phyloP scores from a whole-genome alignment of 345 rosid species.

The Linum lewisii region DNA sequence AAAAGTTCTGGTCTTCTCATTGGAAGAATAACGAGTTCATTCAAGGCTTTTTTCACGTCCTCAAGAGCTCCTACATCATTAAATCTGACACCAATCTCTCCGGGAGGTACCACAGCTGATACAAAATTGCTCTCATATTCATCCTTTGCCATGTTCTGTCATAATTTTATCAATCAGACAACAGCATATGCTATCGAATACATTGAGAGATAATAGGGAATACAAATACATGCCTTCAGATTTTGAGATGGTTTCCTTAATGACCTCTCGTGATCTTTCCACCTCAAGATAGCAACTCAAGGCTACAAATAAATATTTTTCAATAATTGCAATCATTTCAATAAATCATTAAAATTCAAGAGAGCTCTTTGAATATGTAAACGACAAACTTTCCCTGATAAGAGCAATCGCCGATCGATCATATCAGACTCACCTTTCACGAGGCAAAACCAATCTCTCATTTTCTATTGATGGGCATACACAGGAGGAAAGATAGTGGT shows the following conservation, averaged over 20 bases:
- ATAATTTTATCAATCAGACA: conserved; percentile 17
- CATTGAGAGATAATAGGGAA: neutral
- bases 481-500: conserved; percentile 72
- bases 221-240: conserved; percentile 53
- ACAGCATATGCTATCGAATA: conserved; percentile 11
- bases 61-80: conserved; percentile 96
- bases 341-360: conserved; percentile 20
- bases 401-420: neutral
- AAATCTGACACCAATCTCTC: conserved; percentile 87
- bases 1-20: conserved; percentile 96
- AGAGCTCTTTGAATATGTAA: neutral
- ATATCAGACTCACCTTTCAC: conserved; percentile 49
- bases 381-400: neutral
- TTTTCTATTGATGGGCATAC: conserved; percentile 54
- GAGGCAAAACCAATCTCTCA: conserved; percentile 59
- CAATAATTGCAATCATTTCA: no score
- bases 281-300: conserved; percentile 71
- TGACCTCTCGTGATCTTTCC: conserved; percentile 68
- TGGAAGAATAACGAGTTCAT: conserved; percentile 98
- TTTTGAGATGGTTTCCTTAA: conserved; percentile 59
- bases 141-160: conserved; percentile 80
- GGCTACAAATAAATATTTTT: conserved; percentile 49
- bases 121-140: conserved; percentile 85
- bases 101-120: conserved; percentile 88
- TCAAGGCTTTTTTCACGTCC: conserved; percentile 80